Evolutionary conservation across 805 yeast genomes (phyloP).

Genomic region (Candida pseudofarinosa): DNA sequence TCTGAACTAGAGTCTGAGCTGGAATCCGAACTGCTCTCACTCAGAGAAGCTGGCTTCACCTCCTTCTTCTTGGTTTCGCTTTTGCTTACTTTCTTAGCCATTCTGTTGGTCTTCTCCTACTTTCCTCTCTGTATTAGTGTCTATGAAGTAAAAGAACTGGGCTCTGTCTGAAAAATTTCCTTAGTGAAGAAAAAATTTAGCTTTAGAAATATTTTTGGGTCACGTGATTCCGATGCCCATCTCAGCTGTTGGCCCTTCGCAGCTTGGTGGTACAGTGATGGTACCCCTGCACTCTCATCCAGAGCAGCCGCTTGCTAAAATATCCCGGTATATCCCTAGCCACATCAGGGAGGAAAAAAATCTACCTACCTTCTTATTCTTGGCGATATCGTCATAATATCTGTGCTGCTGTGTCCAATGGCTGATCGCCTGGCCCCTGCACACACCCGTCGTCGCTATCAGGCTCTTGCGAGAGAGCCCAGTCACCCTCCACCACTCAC

Average conservation of each 20-base stretch:
- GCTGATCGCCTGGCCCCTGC: no score
- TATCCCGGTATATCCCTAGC: no score
- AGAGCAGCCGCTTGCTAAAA: no score
- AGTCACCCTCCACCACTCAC: no score
- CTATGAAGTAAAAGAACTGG: not conserved
- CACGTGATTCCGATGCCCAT: not conserved
- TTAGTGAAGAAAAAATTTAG: not conserved
- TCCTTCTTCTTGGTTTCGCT: conserved; percentile 8
- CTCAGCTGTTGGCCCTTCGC: not conserved
- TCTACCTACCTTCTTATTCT: no score
- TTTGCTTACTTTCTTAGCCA: conserved; percentile 17
- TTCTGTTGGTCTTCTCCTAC: conserved; percentile 17
- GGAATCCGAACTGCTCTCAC: conserved; percentile 12
- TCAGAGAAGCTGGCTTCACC: not conserved
- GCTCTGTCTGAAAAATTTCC: not conserved
- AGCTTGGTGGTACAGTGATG: no score
- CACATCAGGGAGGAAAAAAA: no score
- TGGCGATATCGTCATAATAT: no score
- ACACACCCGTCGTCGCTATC: no score
- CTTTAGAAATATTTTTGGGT: not conserved
- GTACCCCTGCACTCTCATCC: no score
- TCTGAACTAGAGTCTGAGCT: conserved; percentile 21
- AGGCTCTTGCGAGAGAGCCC: no score
- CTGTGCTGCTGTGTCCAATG: no score
- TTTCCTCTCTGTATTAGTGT: conserved; percentile 16